Conservation (phyloP, 306 rosid genomes). For the Medicago truncatula region MtrunA17r5.0-ANR NC_053042.1:5228001-5228500, state of each 20-base stretch:
- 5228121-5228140: constrained; percentile 76
- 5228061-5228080: no score
- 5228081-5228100: neutral
- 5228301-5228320: neutral
- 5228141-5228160: constrained; percentile 94
- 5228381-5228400: no score
- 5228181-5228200: constrained; percentile 83
- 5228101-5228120: constrained; percentile 67
- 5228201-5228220: constrained; percentile 87
- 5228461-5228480: neutral
- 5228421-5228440: constrained; percentile 16
- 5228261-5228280: constrained; percentile 72
- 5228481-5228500: constrained; percentile 5
- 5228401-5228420: neutral
- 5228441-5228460: neutral
- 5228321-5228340: constrained; percentile 14
- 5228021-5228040: constrained; percentile 19
- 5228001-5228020: constrained; percentile 15
- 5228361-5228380: constrained; percentile 3
- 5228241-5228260: constrained; percentile 66
- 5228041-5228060: no score
- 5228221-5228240: constrained; percentile 90
- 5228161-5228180: constrained; percentile 93
- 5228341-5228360: constrained; percentile 18
- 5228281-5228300: constrained; percentile 23